phyloP scores from a whole-genome alignment of 2,329 filamentous ascomycete genomes.

The Lasiodiplodia hormozganensis region DNA sequence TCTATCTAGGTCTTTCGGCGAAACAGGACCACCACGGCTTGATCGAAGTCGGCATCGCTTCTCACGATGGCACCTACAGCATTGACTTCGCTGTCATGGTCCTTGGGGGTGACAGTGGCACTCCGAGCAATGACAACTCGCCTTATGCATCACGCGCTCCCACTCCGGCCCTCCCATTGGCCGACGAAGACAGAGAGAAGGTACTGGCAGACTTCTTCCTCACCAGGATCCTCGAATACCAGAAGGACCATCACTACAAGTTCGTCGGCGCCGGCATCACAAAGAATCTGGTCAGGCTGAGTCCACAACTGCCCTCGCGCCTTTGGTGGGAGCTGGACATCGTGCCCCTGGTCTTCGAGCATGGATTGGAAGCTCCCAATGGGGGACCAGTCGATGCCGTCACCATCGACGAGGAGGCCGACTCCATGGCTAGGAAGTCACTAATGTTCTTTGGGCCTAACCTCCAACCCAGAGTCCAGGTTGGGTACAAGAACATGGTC shows the following conservation, averaged over 20 bases:
- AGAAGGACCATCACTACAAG: slow-evolving; percentile 72
- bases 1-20: slow-evolving; percentile 70
- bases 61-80: slow-evolving; percentile 77
- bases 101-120: slow-evolving; percentile 43
- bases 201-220: slow-evolving; percentile 66
- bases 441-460: slow-evolving; percentile 77
- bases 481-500: slow-evolving; percentile 72
- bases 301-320: slow-evolving; percentile 70
- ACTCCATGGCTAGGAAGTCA: slow-evolving; percentile 81
- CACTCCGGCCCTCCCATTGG: slow-evolving; percentile 18
- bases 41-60: slow-evolving; percentile 69
- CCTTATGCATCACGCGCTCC: slow-evolving; percentile 32
- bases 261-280: slow-evolving; percentile 78
- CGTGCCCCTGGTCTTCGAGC: slow-evolving; percentile 69
- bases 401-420: slow-evolving; percentile 79
- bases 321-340: slow-evolving; percentile 81
- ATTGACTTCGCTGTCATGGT: slow-evolving; percentile 73
- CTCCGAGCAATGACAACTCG: slow-evolving; percentile 24
- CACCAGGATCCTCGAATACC: slow-evolving; percentile 63
- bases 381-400: slow-evolving; percentile 45
- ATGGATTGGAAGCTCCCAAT: slow-evolving; percentile 30
- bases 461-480: slow-evolving; percentile 69
- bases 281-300: slow-evolving; percentile 63
- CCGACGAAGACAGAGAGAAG: slow-evolving; percentile 32
- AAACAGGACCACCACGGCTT: slow-evolving; percentile 59